Percentiles rank a stretch among this genome's conserved stretches.
Evolutionary conservation across 2,329 filamentous ascomycete species (phyloP).

Genomic region (Venturia carpophila): DNA sequence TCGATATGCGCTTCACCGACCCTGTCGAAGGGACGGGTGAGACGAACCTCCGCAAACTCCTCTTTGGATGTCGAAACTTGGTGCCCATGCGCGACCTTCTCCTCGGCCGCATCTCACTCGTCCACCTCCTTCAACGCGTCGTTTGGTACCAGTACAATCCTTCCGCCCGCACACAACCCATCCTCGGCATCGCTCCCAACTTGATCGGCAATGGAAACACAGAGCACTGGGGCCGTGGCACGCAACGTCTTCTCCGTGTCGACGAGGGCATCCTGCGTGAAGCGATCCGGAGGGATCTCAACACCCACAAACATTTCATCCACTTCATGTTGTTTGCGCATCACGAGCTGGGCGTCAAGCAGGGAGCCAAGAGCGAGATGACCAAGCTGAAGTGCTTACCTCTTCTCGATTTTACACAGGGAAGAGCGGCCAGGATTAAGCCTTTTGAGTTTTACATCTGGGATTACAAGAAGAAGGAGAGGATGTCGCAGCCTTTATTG

Average conservation of each 20-base stretch:
- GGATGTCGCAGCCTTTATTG: not conserved
- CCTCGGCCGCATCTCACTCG: slow-evolving; percentile 45
- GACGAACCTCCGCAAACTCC: slow-evolving; percentile 24
- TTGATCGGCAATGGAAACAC: slow-evolving; percentile 10
- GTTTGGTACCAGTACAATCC: slow-evolving; percentile 48
- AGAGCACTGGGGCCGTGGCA: slow-evolving; percentile 16
- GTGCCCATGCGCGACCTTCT: slow-evolving; percentile 54
- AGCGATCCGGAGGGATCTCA: slow-evolving; percentile 14
- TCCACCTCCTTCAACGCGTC: slow-evolving; percentile 50
- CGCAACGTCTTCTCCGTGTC: slow-evolving; percentile 17
- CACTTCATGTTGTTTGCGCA: slow-evolving; percentile 9
- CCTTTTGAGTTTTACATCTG: slow-evolving; percentile 8
- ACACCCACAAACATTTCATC: slow-evolving; percentile 2
- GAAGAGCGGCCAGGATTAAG: not conserved
- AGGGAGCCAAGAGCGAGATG: not conserved
- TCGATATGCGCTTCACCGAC: slow-evolving; percentile 61
- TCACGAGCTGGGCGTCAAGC: not conserved
- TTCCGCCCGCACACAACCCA: not conserved
- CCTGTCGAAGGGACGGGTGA: slow-evolving; percentile 49
- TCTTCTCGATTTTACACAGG: not conserved
- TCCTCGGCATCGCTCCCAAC: not conserved
- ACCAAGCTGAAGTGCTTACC: not conserved
- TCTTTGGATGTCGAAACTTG: slow-evolving; percentile 50
- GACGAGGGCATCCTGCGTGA: slow-evolving; percentile 20
- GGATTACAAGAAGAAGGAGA: not conserved